Conservation (phyloP, 148 eudicot genomes). For the Rhododendron williamsianum region DNA sequence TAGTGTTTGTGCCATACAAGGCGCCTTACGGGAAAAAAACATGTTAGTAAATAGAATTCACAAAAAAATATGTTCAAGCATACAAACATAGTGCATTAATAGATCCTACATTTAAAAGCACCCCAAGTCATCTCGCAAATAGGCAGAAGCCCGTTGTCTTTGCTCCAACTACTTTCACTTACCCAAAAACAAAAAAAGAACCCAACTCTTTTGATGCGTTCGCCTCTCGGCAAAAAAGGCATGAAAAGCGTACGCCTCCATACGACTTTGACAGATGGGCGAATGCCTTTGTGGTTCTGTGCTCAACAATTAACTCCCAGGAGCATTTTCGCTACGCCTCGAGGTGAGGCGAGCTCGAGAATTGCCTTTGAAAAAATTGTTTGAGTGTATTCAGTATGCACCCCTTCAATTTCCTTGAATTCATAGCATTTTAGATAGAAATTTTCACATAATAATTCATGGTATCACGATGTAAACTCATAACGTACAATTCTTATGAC, state of each 20-base stretch:
- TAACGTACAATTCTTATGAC: not conserved
- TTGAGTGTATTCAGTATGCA: not conserved
- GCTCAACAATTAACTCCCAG: not conserved
- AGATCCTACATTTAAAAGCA: too few species aligned
- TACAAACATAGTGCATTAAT: too few species aligned
- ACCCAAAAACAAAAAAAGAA: not conserved
- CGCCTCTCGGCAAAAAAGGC: not conserved
- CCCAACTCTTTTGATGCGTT: not conserved
- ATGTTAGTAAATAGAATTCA: too few species aligned
- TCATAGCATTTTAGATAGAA: not conserved
- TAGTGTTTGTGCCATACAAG: too few species aligned
- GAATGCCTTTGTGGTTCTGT: too few species aligned
- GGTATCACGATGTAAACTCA: not conserved
- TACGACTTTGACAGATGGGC: too few species aligned
- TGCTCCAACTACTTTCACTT: not conserved
- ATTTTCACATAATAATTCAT: not conserved
- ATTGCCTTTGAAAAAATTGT: not conserved
- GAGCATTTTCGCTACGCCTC: not conserved
- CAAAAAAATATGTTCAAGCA: too few species aligned
- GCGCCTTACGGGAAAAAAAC: too few species aligned
- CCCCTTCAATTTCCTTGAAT: not conserved
- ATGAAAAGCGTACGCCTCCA: too few species aligned
- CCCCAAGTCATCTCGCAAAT: too few species aligned
- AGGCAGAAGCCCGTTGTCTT: too few species aligned
- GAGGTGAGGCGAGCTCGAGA: not conserved